Evolutionary conservation across 345 rosid species (phyloP).

Genomic region (Salix viminalis): DNA sequence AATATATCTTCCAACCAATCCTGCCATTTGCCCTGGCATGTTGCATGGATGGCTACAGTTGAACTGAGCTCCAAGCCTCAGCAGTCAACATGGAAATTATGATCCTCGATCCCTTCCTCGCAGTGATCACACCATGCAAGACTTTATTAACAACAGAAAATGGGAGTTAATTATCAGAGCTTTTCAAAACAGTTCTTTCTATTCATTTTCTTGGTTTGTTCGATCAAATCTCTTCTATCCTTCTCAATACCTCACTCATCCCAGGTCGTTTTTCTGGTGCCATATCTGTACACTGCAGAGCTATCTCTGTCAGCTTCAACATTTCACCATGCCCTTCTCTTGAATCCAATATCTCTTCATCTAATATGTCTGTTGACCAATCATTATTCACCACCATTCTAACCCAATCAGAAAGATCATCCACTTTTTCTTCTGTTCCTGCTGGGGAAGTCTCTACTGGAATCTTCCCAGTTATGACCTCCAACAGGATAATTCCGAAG

Average conservation of each 20-base stretch:
- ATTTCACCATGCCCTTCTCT: constrained; percentile 48
- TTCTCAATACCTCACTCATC: constrained; percentile 35
- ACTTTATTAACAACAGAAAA: not conserved
- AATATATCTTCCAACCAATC: not conserved
- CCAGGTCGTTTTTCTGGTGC: constrained; percentile 43
- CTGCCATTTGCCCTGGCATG: not conserved
- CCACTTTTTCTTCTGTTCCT: constrained; percentile 1
- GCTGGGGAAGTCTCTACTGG: constrained; percentile 21
- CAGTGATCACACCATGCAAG: not conserved
- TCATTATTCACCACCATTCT: constrained; percentile 38
- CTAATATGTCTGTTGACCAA: constrained; percentile 55
- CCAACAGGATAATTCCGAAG: constrained; percentile 48
- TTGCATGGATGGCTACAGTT: not conserved
- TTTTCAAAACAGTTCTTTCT: not conserved
- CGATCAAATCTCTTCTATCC: constrained; percentile 40
- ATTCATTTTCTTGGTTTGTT: constrained; percentile 8
- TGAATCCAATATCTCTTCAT: constrained; percentile 37
- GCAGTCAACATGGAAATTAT: not conserved
- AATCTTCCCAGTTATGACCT: constrained; percentile 47
- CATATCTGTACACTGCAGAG: constrained; percentile 44
- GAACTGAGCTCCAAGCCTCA: not conserved
- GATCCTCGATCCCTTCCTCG: not conserved
- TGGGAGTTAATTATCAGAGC: not conserved
- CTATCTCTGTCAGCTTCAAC: constrained; percentile 47
- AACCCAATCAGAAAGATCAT: constrained; percentile 46